These are phyloP conservation scores for Marasmius tenuissimus DNA, from an alignment of 1,284 basidiomycete species.

Conservation along the genomic window DNA sequence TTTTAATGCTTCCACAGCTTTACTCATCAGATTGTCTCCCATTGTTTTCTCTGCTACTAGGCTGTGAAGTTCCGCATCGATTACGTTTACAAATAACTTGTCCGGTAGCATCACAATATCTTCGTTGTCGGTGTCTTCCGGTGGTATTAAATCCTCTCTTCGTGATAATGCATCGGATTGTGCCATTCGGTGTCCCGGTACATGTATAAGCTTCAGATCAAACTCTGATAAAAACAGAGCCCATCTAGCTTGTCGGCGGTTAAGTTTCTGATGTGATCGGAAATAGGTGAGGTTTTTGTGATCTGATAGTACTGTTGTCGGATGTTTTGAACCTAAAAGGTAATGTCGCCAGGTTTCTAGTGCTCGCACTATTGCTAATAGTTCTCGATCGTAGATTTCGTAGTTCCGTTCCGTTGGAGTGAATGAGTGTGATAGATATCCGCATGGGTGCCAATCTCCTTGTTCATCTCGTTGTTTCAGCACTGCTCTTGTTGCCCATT, in stretches of 20 bases:
- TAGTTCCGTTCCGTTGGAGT: slow-evolving; percentile 14
- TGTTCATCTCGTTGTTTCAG: not conserved
- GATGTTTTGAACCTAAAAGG: slow-evolving; percentile 14
- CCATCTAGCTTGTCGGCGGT: slow-evolving; percentile 37
- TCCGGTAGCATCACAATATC: slow-evolving; percentile 15
- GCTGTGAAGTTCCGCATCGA: slow-evolving; percentile 10
- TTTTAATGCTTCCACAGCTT: not conserved
- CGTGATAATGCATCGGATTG: slow-evolving; percentile 17
- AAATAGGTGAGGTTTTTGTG: too few relatives aligned
- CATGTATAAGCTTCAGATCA: slow-evolving; percentile 23
- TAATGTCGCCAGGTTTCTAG: slow-evolving; percentile 22
- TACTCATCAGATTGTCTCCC: not conserved
- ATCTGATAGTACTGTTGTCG: too few relatives aligned
- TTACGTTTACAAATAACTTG: slow-evolving; percentile 11
- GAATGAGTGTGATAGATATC: slow-evolving; percentile 8
- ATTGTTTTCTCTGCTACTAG: not conserved
- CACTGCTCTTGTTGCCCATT: not conserved
- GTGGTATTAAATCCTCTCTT: slow-evolving; percentile 14
- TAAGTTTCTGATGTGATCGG: slow-evolving; percentile 25
- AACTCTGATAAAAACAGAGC: slow-evolving; percentile 26
- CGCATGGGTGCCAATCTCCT: slow-evolving; percentile 11
- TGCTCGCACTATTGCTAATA: slow-evolving; percentile 22
- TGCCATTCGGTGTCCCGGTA: not conserved
- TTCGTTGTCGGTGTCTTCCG: slow-evolving; percentile 19
- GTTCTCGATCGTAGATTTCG: not conserved